Evolutionary conservation across 2,329 filamentous ascomycete species (phyloP).

Genomic region (Cladophialophora exuberans): DNA sequence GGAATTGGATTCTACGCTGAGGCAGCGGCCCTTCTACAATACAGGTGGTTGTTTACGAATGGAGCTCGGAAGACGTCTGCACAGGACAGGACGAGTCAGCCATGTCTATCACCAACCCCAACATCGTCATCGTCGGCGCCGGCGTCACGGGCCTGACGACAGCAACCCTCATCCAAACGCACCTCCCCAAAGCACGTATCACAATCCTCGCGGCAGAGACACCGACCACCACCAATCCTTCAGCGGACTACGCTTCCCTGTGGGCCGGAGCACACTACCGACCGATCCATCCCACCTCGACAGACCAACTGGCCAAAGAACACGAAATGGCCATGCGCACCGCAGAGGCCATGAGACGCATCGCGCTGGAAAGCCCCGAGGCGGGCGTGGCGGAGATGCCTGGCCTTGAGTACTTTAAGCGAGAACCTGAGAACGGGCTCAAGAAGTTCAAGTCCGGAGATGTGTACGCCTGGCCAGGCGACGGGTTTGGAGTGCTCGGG

Average conservation of each 20-base stretch:
- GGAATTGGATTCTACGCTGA: no score
- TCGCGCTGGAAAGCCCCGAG: constrained; percentile 40
- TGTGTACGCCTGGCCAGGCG: constrained; percentile 37
- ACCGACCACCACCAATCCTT: constrained; percentile 38
- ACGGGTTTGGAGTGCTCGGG: constrained; percentile 41
- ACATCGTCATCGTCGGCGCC: constrained; percentile 31
- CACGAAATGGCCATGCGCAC: constrained; percentile 43
- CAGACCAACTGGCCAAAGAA: constrained; percentile 42
- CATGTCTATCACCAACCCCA: no score
- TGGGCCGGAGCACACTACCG: constrained; percentile 54
- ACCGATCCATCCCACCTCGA: constrained; percentile 44
- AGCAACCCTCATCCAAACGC: constrained; percentile 34
- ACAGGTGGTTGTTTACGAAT: no score
- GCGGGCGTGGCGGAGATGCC: constrained; percentile 43
- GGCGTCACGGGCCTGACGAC: constrained; percentile 32
- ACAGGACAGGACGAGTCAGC: no score
- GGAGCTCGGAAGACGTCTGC: no score
- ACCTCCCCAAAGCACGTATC: constrained; percentile 40
- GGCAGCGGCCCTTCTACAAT: no score
- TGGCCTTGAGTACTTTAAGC: constrained; percentile 50
- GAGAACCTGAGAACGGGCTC: constrained; percentile 35
- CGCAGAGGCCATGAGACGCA: constrained; percentile 42
- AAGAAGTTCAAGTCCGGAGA: constrained; percentile 36
- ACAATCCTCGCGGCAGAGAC: constrained; percentile 47
- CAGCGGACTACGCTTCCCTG: constrained; percentile 50